These are phyloP conservation scores for Daldinia bambusicola DNA, from an alignment of 495 filamentous ascomycete species.

Conservation along the genomic window DNA sequence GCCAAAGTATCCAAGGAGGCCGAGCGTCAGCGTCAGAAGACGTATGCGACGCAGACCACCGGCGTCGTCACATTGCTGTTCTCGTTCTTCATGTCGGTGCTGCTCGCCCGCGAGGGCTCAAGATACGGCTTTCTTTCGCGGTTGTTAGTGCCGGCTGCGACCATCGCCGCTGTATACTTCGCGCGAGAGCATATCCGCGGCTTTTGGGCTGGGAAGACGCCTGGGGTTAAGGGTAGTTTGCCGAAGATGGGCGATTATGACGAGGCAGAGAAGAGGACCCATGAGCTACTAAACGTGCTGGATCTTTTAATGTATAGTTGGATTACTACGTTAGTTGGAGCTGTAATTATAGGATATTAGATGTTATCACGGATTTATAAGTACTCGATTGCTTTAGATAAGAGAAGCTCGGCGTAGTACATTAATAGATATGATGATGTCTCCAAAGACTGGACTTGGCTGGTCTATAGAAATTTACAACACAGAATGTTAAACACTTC, in stretches of 20 bases:
- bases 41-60: slow-evolving; percentile 54
- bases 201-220: slow-evolving; percentile 27
- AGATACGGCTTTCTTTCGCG: slow-evolving; percentile 27
- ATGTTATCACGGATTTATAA: neutral
- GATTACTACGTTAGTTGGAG: neutral
- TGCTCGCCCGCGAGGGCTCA: slow-evolving; percentile 18
- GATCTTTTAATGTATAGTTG: slow-evolving; percentile 4
- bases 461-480: neutral
- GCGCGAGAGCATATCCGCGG: slow-evolving; percentile 22
- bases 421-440: neutral
- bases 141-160: slow-evolving; percentile 14
- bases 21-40: slow-evolving; percentile 47
- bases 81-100: slow-evolving; percentile 30
- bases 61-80: slow-evolving; percentile 41
- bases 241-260: slow-evolving; percentile 38
- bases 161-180: slow-evolving; percentile 17
- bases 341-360: neutral
- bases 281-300: neutral
- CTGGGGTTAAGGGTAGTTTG: slow-evolving; percentile 18
- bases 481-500: too few species aligned
- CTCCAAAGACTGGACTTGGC: neutral
- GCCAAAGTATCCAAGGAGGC: slow-evolving; percentile 52
- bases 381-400: neutral
- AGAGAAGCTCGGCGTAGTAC: neutral
- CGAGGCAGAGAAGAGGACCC: slow-evolving; percentile 20